Base-by-base conservation (phyloP, 2,329 filamentous ascomycete species). In the Chrysoporthe cubensis region DNA sequence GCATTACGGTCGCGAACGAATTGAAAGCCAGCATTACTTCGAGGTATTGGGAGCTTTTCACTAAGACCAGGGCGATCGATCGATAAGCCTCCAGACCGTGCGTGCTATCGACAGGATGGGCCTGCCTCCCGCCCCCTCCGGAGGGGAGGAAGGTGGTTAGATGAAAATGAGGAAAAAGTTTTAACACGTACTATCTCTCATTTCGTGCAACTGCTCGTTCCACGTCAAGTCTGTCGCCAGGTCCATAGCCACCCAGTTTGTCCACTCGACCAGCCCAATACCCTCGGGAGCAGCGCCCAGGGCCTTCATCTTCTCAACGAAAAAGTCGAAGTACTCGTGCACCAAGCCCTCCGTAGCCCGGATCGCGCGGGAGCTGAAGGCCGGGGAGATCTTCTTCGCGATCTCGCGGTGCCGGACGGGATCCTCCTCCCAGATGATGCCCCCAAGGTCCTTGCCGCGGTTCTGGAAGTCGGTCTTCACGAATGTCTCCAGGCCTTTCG, bases 171-270 rank as follows among this genome's bases (percentile, higher is more conserved):
- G 32, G 5, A 2, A 6, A 1, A 7, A 1, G 1, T 52, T 8
- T 21, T 1, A 2, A 8, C 3, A 56, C 66, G 44, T 65, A 68
- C 68, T 62, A 18, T 71, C 42, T 40, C 57, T 34, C 60, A 72
- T 52, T 1, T 72, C 59, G 16, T 42, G 26, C 65, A 71, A 60
- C 5, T 68, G 44, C 3, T 26, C 56, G 18, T 64, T 34, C 34
- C 66, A 70, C 3, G 68, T 62, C 62, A 72, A 34, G 5, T 68
- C 70, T 3, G 65, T 63, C 7, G 71, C 65, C 4, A 72, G 56
- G 26, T 72, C 71, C 54, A 71, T 42, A 1, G 60, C 68, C 9
- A 72, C 50, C 71, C 71, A 70, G 48, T 71, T 54, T 7, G 62
- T 54, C 71, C 71, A 71, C 3, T 52, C 43, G 3, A 32, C 62